Percentiles rank a stretch among this genome's conserved stretches.
These are phyloP conservation scores for Colletotrichum incanum DNA, from an alignment of 2,329 filamentous ascomycete genomes.

Conservation along the genomic window DNA sequence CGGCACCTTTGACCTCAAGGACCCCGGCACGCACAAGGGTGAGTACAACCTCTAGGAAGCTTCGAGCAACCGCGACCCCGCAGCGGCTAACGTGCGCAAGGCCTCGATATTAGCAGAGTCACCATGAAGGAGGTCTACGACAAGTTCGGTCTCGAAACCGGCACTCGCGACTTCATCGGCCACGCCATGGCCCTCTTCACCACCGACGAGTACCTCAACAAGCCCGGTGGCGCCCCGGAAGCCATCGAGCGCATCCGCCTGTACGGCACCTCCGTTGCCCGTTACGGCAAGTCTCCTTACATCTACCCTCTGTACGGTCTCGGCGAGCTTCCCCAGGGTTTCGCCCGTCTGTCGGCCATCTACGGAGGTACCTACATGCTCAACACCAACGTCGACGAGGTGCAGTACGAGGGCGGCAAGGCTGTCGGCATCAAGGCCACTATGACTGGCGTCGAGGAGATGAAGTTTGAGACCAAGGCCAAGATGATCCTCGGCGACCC, in stretches of 20 bases:
- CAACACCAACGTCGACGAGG: slow-evolving; percentile 93
- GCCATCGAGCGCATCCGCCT: slow-evolving; percentile 93
- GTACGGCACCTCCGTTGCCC: slow-evolving; percentile 97
- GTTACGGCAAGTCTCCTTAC: slow-evolving; percentile 98
- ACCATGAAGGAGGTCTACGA: slow-evolving; percentile 99
- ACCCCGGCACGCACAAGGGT: slow-evolving; percentile 93
- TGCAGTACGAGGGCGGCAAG: slow-evolving; percentile 87
- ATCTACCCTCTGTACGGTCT: slow-evolving; percentile 99
- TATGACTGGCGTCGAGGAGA: slow-evolving; percentile 90
- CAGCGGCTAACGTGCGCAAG: slow-evolving; percentile 59
- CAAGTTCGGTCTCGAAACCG: slow-evolving; percentile 92
- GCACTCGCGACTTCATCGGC: slow-evolving; percentile 95
- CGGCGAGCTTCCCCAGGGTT: slow-evolving; percentile 96
- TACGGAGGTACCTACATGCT: slow-evolving; percentile 99
- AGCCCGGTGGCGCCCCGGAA: slow-evolving; percentile 82
- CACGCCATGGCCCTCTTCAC: slow-evolving; percentile 99
- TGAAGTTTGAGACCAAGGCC: slow-evolving; percentile 97
- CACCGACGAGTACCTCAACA: slow-evolving; percentile 86
- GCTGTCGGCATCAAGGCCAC: slow-evolving; percentile 97
- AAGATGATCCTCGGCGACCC: slow-evolving; percentile 97
- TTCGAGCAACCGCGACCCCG: neutral
- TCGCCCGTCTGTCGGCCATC: slow-evolving; percentile 96
- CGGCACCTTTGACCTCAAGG: slow-evolving; percentile 85
- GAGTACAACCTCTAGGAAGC: slow-evolving; percentile 47
- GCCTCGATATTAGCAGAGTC: slow-evolving; percentile 82